Conservation (phyloP, 2,329 filamentous ascomycete species). For the Tricladium varicosporioides region DNA sequence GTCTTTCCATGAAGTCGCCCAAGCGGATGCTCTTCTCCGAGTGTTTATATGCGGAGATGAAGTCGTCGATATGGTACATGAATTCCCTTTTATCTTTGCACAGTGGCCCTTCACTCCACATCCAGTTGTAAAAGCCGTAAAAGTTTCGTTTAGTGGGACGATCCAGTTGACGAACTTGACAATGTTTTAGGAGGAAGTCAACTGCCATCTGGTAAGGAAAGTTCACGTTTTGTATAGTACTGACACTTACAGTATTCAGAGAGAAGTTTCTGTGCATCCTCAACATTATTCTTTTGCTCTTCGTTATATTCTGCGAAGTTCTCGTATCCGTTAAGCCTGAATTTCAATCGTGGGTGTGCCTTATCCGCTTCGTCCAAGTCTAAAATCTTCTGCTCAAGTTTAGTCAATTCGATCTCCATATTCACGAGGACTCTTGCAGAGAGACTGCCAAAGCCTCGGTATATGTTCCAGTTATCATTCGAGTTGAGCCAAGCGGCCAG, state of each 20-base stretch:
- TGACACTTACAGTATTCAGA: slow-evolving; percentile 9
- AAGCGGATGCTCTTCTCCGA: background rate
- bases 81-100: slow-evolving; percentile 5
- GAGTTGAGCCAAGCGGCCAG: slow-evolving; percentile 11
- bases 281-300: slow-evolving; percentile 1
- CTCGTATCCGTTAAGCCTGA: slow-evolving; percentile 3
- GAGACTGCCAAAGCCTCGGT: slow-evolving; percentile 7
- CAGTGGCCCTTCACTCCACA: slow-evolving; percentile 3
- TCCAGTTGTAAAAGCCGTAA: slow-evolving; percentile 7
- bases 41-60: slow-evolving; percentile 1
- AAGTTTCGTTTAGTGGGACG: slow-evolving; percentile 3
- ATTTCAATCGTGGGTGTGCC: background rate
- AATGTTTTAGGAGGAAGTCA: slow-evolving; percentile 1
- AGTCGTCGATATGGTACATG: slow-evolving; percentile 9
- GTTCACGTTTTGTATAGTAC: background rate
- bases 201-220: slow-evolving; percentile 5
- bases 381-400: slow-evolving; percentile 7
- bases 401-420: slow-evolving; percentile 8
- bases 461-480: slow-evolving; percentile 5
- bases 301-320: slow-evolving; percentile 3
- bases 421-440: slow-evolving; percentile 8
- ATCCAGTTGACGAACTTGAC: background rate
- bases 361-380: slow-evolving; percentile 11
- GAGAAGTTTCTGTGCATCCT: slow-evolving; percentile 2
- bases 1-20: background rate